Evolutionary conservation across 108 stramenopile species (phyloP).

Genomic region (Pseudonitzschia multistriata): DNA sequence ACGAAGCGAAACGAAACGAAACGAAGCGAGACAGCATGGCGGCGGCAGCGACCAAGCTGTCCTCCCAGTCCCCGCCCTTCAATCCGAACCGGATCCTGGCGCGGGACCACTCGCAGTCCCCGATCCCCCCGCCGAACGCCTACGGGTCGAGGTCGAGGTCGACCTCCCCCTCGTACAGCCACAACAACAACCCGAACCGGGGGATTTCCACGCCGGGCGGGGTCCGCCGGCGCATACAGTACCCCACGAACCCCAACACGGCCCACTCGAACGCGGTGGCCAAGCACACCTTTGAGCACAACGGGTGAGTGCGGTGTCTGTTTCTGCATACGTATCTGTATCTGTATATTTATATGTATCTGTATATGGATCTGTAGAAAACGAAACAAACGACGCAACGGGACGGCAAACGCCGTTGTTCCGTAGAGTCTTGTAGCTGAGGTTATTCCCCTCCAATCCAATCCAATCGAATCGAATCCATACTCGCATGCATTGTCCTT

Average conservation of each 20-base stretch:
- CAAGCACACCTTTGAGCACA: slow-evolving; percentile 49
- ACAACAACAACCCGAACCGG: slow-evolving; percentile 3
- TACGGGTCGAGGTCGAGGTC: slow-evolving; percentile 25
- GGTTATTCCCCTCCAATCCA: no score
- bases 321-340: no score
- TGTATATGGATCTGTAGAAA: no score
- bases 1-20: no score
- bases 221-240: not conserved
- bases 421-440: no score
- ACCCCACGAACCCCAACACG: slow-evolving; percentile 24
- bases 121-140: slow-evolving; percentile 14
- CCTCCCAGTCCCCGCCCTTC: slow-evolving; percentile 57
- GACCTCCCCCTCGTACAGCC: slow-evolving; percentile 16
- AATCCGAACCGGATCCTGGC: slow-evolving; percentile 44
- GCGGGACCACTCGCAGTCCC: slow-evolving; percentile 24
- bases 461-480: not conserved
- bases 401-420: not conserved
- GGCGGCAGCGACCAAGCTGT: slow-evolving; percentile 32
- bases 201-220: not conserved
- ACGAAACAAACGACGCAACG: no score
- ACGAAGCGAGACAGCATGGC: no score
- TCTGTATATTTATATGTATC: no score
- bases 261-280: slow-evolving; percentile 45
- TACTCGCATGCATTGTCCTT: not conserved
- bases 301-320: slow-evolving; percentile 37